Conservation (phyloP, 129 eudicot genomes). For the Tanacetum coccineum region DNA sequence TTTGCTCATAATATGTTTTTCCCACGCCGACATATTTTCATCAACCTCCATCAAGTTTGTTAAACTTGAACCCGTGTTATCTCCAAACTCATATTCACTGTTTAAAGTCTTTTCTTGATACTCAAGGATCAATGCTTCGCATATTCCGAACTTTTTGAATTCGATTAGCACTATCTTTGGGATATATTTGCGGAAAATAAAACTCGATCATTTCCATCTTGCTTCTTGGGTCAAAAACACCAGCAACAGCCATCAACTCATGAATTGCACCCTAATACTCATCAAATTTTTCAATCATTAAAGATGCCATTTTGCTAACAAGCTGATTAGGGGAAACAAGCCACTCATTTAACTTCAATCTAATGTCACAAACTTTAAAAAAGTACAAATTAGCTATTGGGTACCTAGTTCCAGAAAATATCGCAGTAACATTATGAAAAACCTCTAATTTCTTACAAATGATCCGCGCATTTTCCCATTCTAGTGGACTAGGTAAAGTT, state of each 20-base stretch:
- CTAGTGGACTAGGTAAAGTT: background rate
- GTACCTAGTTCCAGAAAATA: background rate
- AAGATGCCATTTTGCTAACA: background rate
- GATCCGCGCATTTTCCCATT: background rate
- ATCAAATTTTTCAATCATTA: background rate
- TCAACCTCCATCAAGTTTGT: too few species aligned
- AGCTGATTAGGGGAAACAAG: background rate
- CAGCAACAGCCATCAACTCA: background rate
- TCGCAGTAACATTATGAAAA: background rate
- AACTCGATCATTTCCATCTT: too few species aligned
- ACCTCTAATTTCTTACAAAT: constrained; percentile 4
- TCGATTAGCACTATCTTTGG: too few species aligned
- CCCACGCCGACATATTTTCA: too few species aligned
- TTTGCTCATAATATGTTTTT: too few species aligned
- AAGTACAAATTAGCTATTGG: constrained; percentile 3
- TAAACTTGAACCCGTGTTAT: too few species aligned
- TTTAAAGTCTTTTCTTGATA: too few species aligned
- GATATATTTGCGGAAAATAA: too few species aligned
- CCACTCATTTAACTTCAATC: background rate
- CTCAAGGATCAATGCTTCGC: too few species aligned
- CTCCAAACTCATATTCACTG: too few species aligned
- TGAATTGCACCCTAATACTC: constrained; percentile 2
- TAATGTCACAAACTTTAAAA: constrained; percentile 16
- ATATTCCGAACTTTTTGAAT: too few species aligned
- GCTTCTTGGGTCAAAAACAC: too few species aligned